A percentile compares a stretch with the other conserved stretches of the same genome.
phyloP scores from a whole-genome alignment of 1,284 basidiomycete species.

The Xerocomus cyaneibrunnescens region DNA sequence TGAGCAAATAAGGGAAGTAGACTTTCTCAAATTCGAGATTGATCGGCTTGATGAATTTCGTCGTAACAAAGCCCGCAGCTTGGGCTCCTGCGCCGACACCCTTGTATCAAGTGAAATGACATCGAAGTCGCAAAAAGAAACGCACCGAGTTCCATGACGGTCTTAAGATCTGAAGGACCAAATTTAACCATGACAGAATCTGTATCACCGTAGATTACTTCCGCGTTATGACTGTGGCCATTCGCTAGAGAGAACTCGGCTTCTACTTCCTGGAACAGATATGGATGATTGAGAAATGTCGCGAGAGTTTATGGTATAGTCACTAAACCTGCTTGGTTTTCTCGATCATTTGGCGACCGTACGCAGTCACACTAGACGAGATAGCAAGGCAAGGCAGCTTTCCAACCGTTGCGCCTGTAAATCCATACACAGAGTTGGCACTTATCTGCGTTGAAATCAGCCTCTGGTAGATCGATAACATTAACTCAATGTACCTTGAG shows the following conservation, averaged over 20 bases:
- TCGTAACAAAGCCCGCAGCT: constrained; percentile 91
- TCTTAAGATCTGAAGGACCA: constrained; percentile 80
- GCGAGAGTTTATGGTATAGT: neutral
- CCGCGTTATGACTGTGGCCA: constrained; percentile 82
- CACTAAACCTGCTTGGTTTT: constrained; percentile 77
- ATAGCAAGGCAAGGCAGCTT: constrained; percentile 93
- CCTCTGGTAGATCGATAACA: neutral
- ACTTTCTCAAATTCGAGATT: constrained; percentile 99
- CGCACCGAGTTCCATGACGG: constrained; percentile 86
- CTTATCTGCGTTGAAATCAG: constrained; percentile 62
- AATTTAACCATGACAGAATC: constrained; percentile 98
- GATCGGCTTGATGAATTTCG: constrained; percentile 91
- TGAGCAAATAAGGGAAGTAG: constrained; percentile 94
- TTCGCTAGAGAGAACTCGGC: constrained; percentile 83
- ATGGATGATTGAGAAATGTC: neutral
- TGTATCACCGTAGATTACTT: constrained; percentile 96
- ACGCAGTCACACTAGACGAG: constrained; percentile 90
- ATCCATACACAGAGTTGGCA: constrained; percentile 97
- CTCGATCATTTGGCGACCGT: constrained; percentile 97
- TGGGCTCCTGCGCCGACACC: constrained; percentile 66
- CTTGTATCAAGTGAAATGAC: neutral
- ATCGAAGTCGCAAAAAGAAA: neutral
- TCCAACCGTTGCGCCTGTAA: constrained; percentile 93
- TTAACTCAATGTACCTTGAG: constrained; percentile 63
- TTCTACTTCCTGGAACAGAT: constrained; percentile 72